Conservation (phyloP, 2,329 filamentous ascomycete species). For the Fusarium globosum region DNA sequence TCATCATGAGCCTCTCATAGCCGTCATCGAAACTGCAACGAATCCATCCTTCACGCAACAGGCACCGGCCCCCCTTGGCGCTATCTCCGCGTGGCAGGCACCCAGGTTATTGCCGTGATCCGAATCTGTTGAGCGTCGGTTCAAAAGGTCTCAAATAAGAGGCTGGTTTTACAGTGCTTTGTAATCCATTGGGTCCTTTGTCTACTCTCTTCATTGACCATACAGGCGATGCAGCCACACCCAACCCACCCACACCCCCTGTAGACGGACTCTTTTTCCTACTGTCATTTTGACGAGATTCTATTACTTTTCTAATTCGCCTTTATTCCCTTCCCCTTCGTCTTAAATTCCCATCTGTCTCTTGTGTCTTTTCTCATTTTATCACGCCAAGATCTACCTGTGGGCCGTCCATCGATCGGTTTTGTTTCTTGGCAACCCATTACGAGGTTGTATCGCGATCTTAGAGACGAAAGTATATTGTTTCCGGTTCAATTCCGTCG, state of each 20-base stretch:
- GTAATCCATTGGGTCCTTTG: conserved; percentile 32
- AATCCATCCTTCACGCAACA: background rate
- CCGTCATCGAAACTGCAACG: conserved; percentile 25
- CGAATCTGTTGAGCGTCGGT: conserved; percentile 17
- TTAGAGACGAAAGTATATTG: conserved; percentile 10
- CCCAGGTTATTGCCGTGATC: conserved; percentile 30
- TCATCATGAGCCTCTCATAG: conserved; percentile 8
- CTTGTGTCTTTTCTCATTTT: background rate
- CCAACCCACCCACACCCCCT: conserved; percentile 16
- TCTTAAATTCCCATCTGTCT: conserved; percentile 8
- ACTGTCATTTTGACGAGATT: conserved; percentile 26
- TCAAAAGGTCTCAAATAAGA: background rate
- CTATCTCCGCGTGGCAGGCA: conserved; percentile 24
- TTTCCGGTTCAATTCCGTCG: conserved; percentile 23
- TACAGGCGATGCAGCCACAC: conserved; percentile 26
- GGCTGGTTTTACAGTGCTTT: conserved; percentile 26
- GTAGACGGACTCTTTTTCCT: conserved; percentile 11
- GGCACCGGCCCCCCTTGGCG: conserved; percentile 9
- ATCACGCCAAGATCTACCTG: conserved; percentile 11
- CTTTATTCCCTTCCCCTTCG: conserved; percentile 9
- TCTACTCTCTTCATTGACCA: conserved; percentile 6
- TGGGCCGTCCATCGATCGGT: conserved; percentile 2
- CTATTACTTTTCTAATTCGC: conserved; percentile 16
- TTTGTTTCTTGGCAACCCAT: conserved; percentile 13
- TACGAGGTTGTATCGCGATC: conserved; percentile 12